These are phyloP conservation scores for Blastobotrys apis DNA, from an alignment of 1,139 yeast species.

Conservation along the genomic window DNA sequence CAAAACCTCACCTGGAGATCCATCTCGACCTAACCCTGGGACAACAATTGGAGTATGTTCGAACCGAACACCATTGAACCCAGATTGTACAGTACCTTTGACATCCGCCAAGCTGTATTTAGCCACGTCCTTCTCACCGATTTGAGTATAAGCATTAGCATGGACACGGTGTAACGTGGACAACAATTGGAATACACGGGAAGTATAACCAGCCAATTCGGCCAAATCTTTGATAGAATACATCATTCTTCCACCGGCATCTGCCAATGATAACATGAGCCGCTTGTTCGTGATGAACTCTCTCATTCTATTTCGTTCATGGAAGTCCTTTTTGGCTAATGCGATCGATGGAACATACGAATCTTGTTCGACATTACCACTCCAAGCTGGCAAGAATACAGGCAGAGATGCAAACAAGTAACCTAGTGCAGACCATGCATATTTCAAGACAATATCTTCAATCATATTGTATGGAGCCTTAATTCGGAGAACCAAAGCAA, in stretches of 20 bases:
- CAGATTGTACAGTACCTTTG: slow-evolving; percentile 75
- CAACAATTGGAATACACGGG: slow-evolving; percentile 72
- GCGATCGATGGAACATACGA: slow-evolving; percentile 20
- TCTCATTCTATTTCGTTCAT: slow-evolving; percentile 52
- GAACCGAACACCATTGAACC: slow-evolving; percentile 74
- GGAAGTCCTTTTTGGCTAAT: slow-evolving; percentile 25
- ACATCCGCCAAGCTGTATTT: slow-evolving; percentile 45
- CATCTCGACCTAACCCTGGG: slow-evolving; percentile 46
- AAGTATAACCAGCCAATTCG: slow-evolving; percentile 86
- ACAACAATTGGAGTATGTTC: slow-evolving; percentile 80
- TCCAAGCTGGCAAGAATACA: slow-evolving; percentile 49
- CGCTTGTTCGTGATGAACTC: slow-evolving; percentile 88
- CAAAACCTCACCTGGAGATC: slow-evolving; percentile 42
- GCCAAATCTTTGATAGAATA: slow-evolving; percentile 92
- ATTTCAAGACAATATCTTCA: slow-evolving; percentile 84
- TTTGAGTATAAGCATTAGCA: slow-evolving; percentile 41
- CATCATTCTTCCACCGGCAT: slow-evolving; percentile 96
- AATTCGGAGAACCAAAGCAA: slow-evolving; percentile 41
- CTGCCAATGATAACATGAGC: slow-evolving; percentile 84
- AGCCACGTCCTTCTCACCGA: slow-evolving; percentile 8
- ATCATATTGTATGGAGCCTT: slow-evolving; percentile 62
- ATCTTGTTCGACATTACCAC: slow-evolving; percentile 23
- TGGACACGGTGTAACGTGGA: slow-evolving; percentile 79
- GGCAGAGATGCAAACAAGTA: slow-evolving; percentile 88
- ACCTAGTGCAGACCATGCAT: slow-evolving; percentile 94